Percentiles rank a stretch among this genome's conserved stretches.
phyloP scores from a whole-genome alignment of 306 rosid genomes.

The Inga laurina region DNA sequence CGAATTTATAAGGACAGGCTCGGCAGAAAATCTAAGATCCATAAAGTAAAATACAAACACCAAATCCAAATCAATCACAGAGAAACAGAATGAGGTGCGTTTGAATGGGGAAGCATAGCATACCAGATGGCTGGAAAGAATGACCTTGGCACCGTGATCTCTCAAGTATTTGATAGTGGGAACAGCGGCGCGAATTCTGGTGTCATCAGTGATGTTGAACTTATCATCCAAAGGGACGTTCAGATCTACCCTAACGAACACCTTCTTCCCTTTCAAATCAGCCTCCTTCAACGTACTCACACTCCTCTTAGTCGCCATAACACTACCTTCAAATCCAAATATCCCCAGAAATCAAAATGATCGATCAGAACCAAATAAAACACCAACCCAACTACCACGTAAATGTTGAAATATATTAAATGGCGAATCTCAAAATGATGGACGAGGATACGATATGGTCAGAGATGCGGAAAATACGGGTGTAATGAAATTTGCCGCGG shows the following conservation, averaged over 20 bases:
- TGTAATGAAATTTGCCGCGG: background rate
- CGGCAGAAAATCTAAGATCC: background rate
- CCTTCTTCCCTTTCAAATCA: conserved; percentile 74
- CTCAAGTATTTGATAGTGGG: conserved; percentile 65
- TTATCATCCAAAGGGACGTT: conserved; percentile 72
- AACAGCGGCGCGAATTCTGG: conserved; percentile 70
- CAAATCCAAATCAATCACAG: background rate
- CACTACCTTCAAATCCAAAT: conserved; percentile 12
- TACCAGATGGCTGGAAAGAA: conserved; percentile 60
- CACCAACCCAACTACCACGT: background rate
- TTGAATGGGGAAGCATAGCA: background rate
- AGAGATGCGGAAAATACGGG: background rate
- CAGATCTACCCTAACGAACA: conserved; percentile 72
- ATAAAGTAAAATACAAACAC: background rate
- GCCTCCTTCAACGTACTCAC: conserved; percentile 66
- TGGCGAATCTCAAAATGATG: conserved; percentile 25
- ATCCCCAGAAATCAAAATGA: background rate
- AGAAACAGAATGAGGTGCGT: background rate
- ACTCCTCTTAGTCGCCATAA: conserved; percentile 74
- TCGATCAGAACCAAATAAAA: background rate
- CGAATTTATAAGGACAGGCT: conserved; percentile 22
- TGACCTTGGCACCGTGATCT: conserved; percentile 59
- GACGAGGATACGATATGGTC: background rate
- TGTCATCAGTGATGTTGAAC: conserved; percentile 69
- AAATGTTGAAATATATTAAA: background rate